A percentile compares a stretch with the other conserved stretches of the same genome.
Conservation (phyloP, 768 basidiomycete genomes). For the Lentinula detonsa region DNA sequence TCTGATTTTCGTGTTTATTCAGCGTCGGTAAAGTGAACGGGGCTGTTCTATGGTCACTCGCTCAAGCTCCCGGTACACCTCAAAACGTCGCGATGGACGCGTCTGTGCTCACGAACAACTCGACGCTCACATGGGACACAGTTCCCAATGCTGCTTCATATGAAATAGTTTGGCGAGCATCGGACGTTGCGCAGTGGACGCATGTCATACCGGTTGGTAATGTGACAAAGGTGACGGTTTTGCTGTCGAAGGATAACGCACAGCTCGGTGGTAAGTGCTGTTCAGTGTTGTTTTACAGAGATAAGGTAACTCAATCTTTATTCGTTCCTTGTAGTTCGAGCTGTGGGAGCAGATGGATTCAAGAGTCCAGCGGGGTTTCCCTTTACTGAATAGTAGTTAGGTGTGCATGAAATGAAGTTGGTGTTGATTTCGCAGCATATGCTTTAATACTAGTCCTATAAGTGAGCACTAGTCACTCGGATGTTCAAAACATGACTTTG, state of each 20-base stretch:
- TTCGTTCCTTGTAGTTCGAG: constrained; percentile 19
- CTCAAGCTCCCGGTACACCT: constrained; percentile 49
- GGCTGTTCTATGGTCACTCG: constrained; percentile 48
- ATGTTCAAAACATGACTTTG: no score
- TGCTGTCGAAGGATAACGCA: constrained; percentile 46
- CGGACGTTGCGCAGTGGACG: constrained; percentile 41
- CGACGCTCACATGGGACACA: constrained; percentile 40
- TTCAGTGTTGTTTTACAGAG: not conserved
- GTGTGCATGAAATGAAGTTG: not conserved
- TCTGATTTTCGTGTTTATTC: not conserved
- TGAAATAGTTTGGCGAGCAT: constrained; percentile 47
- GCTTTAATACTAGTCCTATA: no score
- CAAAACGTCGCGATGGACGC: constrained; percentile 41
- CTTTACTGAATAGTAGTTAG: not conserved
- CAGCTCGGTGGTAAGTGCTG: constrained; percentile 32
- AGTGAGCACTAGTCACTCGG: no score
- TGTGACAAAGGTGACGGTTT: constrained; percentile 32
- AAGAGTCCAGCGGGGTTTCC: constrained; percentile 45
- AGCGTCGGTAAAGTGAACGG: constrained; percentile 41
- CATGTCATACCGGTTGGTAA: constrained; percentile 43
- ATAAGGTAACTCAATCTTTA: not conserved
- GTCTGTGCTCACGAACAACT: constrained; percentile 46
- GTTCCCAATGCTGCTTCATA: constrained; percentile 40
- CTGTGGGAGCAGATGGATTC: constrained; percentile 46
- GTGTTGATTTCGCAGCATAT: no score